Conservation (phyloP, 331 rosid species). For the Spiraea crenata region DNA sequence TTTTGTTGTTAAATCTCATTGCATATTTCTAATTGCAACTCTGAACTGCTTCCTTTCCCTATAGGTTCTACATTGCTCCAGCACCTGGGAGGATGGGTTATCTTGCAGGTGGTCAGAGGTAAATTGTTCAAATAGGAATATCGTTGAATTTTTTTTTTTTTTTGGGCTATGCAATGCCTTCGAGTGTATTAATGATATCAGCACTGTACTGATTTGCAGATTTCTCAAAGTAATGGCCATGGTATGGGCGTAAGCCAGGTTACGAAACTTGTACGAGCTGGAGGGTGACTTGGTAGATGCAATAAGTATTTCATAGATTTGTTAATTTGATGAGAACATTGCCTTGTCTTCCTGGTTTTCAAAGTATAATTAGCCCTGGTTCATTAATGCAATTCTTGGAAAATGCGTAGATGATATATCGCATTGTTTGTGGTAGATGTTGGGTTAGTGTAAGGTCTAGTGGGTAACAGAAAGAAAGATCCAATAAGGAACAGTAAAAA, state of each 20-base stretch:
- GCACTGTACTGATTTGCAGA: constrained; percentile 36
- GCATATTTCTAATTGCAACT: no score
- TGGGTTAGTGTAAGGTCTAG: neutral
- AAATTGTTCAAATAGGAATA: no score
- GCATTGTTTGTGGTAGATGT: neutral
- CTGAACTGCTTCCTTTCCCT: no score
- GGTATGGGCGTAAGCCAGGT: constrained; percentile 99
- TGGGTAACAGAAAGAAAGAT: no score
- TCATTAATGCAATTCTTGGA: neutral
- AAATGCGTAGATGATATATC: no score
- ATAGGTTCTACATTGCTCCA: no score
- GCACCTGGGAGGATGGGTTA: no score
- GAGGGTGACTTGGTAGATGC: constrained; percentile 54
- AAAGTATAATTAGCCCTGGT: neutral
- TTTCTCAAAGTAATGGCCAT: constrained; percentile 90
- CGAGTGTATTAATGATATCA: neutral
- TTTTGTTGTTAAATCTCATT: no score
- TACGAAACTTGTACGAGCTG: constrained; percentile 80
- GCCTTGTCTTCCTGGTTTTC: neutral
- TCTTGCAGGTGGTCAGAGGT: no score
- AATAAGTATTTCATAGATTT: neutral
- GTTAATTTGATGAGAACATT: neutral
- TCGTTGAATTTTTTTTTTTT: neutral
- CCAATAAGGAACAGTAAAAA: no score
- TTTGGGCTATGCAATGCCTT: no score